Evolutionary conservation across 2,329 filamentous ascomycete genomes (phyloP).

Genomic region (Penicillium sp.): DNA sequence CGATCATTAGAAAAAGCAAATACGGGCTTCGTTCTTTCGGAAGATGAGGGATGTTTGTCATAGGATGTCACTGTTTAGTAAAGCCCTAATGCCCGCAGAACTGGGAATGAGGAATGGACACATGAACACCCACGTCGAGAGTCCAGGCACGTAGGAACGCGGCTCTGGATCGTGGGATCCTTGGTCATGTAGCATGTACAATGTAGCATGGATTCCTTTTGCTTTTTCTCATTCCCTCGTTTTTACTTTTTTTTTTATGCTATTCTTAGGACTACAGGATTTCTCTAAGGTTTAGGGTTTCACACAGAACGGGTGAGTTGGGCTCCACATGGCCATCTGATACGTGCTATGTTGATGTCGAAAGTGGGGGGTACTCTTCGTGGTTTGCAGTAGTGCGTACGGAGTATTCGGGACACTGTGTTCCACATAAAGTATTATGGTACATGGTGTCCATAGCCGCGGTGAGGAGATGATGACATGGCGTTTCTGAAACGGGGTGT

Average conservation of each 20-base stretch:
- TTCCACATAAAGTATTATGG: not conserved
- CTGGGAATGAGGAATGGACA: not conserved
- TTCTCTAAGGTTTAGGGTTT: not conserved
- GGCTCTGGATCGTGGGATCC: not conserved
- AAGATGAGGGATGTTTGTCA: not conserved
- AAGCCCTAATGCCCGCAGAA: no score
- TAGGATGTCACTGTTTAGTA: not conserved
- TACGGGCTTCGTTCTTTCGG: not conserved
- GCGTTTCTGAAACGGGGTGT: conserved; percentile 7
- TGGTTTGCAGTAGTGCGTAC: not conserved
- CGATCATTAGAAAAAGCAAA: not conserved
- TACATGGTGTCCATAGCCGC: not conserved
- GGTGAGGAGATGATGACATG: conserved; percentile 10
- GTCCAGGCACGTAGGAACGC: not conserved
- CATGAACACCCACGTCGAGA: not conserved
- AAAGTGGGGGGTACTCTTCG: not conserved
- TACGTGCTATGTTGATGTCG: not conserved
- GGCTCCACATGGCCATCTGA: not conserved
- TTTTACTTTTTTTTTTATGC: not conserved
- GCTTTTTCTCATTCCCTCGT: not conserved
- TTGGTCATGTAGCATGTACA: not conserved
- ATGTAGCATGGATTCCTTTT: not conserved
- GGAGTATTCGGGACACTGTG: not conserved
- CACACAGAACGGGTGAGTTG: not conserved
- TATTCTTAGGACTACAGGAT: not conserved